phyloP scores from a whole-genome alignment of 345 rosid species.

The Odontarrhena argentea region DNA sequence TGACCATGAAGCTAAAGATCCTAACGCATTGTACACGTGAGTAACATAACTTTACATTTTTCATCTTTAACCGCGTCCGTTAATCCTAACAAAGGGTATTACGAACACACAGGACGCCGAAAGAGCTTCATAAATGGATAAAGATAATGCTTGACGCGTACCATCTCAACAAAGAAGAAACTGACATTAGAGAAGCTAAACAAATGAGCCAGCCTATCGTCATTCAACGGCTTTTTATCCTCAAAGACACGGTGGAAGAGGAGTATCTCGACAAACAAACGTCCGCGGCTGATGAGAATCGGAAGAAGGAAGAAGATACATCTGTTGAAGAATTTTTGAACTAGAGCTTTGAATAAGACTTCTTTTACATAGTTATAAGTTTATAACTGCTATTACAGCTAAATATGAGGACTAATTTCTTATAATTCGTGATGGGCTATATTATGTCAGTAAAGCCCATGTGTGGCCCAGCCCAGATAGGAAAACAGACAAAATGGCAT shows the following conservation, averaged over 20 bases:
- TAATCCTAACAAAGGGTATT: slow-evolving; percentile 7
- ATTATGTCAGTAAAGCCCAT: slow-evolving; percentile 21
- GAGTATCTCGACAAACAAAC: slow-evolving; percentile 68
- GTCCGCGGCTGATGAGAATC: slow-evolving; percentile 4
- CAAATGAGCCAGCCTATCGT: slow-evolving; percentile 85
- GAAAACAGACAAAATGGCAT: no score
- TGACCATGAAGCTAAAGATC: slow-evolving; percentile 73
- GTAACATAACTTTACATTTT: slow-evolving; percentile 26
- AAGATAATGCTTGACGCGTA: slow-evolving; percentile 87
- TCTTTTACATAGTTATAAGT: no score
- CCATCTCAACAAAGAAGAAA: slow-evolving; percentile 74
- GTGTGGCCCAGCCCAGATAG: background rate
- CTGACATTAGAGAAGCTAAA: slow-evolving; percentile 81
- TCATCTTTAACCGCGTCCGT: background rate
- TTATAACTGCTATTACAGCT: background rate
- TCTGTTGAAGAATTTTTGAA: slow-evolving; percentile 45
- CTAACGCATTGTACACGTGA: slow-evolving; percentile 78
- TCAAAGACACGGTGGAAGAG: slow-evolving; percentile 78
- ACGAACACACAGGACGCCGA: slow-evolving; percentile 60
- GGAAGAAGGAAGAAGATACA: slow-evolving; percentile 37
- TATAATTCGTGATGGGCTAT: background rate
- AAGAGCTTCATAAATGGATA: slow-evolving; percentile 94
- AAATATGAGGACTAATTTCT: slow-evolving; percentile 5
- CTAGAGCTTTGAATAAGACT: background rate
- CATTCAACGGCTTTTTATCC: slow-evolving; percentile 81